Evolutionary conservation across 345 rosid species (phyloP), one percentile per base, ranked within the genome.

Genomic region (Sisymbrium altissimum): DNA sequence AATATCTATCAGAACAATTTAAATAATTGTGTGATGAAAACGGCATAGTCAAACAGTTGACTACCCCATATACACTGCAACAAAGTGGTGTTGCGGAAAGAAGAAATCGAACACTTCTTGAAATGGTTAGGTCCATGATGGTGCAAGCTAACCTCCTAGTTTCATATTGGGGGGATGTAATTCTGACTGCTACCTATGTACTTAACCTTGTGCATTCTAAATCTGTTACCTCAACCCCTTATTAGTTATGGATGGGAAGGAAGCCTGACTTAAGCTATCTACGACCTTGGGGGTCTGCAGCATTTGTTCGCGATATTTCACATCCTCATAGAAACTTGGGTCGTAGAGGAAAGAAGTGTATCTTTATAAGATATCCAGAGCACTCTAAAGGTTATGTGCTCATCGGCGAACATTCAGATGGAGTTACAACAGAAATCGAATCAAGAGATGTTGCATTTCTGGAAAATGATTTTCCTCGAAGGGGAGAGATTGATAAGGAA

Each of bases 401-500:
- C 4, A 46, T 46, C 11, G 52, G 21, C 4, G 23, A 46, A 46
- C 25, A 46, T 2, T 8, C 7, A 7, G 5, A 46, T 46, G 23
- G 4, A 46, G 10, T 7, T 46, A 1, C 17, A 46, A 17, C 23
- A 17, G 4, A 46, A 46, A 46, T 66, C 0, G 12, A 72, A 61
- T 78, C 68, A 36, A 12, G 7, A 61, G 68, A 70, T 68, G 33
- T 46, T 3, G 58, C 7, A 1, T 74, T 79, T 15, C 45, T 79
- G 25, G 50, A 70, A 21, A 70, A 64, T 48, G 18, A 70, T 6
- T 64, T 75, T 64, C 69, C 1, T 7, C 3, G 1, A 7, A 50
- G 3, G 17, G 19, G 61, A 17, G 50, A 71, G 15, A 45, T 71
- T 5, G 9, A 60, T n/a, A 41, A 40, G 1, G 33, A 54, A 14